These are phyloP conservation scores for Malus domestica DNA, from an alignment of 306 rosid genomes.

Conservation along the genomic window ASM211411v1 NC_041789.1:24411501-24412000, in stretches of 20 bases:
- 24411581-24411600: constrained; percentile 88
- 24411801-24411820: constrained; percentile 97
- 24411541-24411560: constrained; percentile 57
- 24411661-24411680: constrained; percentile 82
- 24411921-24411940: constrained; percentile 91
- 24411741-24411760: constrained; percentile 91
- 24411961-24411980: constrained; percentile 71
- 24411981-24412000: constrained; percentile 69
- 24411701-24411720: constrained; percentile 69
- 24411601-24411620: constrained; percentile 79
- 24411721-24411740: constrained; percentile 84
- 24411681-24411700: constrained; percentile 65
- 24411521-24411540: constrained; percentile 69
- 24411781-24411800: constrained; percentile 89
- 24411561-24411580: constrained; percentile 53
- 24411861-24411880: constrained; percentile 72
- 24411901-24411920: constrained; percentile 74
- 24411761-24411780: constrained; percentile 86
- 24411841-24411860: constrained; percentile 97
- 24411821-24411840: constrained; percentile 90
- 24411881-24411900: constrained; percentile 86
- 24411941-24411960: constrained; percentile 73
- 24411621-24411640: constrained; percentile 84
- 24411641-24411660: constrained; percentile 88
- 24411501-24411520: constrained; percentile 74